These are phyloP conservation scores for Hordeum pubiflorum DNA, from an alignment of 202 grass and related monocot species.

Conservation along the genomic window DNA sequence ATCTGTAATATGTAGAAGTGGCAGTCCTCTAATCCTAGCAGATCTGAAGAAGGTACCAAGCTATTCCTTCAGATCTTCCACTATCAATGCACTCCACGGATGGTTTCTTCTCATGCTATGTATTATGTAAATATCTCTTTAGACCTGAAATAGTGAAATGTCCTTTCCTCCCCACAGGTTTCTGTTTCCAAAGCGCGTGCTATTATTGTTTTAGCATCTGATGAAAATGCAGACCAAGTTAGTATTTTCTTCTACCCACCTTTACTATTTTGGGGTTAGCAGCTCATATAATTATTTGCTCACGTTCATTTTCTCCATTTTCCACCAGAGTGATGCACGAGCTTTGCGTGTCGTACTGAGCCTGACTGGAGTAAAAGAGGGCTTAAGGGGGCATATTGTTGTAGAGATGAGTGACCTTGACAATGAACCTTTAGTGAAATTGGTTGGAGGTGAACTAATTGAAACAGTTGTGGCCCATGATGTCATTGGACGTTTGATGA, in stretches of 20 bases:
- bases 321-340: constrained; percentile 68
- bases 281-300: constrained; percentile 13
- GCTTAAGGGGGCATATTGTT: constrained; percentile 83
- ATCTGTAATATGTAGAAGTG: constrained; percentile 94
- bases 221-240: constrained; percentile 98
- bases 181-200: constrained; percentile 96
- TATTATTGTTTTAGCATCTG: constrained; percentile 94
- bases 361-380: constrained; percentile 93
- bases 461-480: constrained; percentile 99
- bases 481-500: constrained; percentile 98
- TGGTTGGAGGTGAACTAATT: constrained; percentile 87
- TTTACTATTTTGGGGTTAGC: constrained; percentile 8
- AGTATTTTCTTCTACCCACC: constrained; percentile 33
- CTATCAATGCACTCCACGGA: background rate
- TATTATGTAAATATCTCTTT: constrained; percentile 15
- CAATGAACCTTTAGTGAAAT: constrained; percentile 94
- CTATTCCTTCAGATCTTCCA: background rate
- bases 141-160: background rate
- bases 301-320: constrained; percentile 16
- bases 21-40: constrained; percentile 90
- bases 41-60: constrained; percentile 78
- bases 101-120: constrained; percentile 12
- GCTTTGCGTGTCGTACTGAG: constrained; percentile 92
- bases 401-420: constrained; percentile 99
- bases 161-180: constrained; percentile 41